These are phyloP conservation scores for Hamamelis virginiana DNA, from an alignment of 164 flowering plant species.

Conservation along the genomic window DNA sequence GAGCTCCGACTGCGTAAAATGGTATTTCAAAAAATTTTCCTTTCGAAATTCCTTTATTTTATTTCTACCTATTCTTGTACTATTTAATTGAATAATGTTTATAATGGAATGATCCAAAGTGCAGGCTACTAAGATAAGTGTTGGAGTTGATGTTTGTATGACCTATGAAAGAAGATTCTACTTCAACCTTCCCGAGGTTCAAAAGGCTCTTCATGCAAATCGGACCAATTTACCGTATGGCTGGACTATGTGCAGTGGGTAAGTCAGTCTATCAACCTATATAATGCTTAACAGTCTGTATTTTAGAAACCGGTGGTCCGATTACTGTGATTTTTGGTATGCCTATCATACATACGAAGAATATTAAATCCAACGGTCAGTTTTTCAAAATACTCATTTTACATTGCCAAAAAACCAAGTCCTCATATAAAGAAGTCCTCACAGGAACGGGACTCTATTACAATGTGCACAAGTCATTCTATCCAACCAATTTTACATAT, in stretches of 20 bases:
- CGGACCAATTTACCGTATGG: constrained; percentile 67
- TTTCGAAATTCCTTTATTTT: neutral
- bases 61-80: neutral
- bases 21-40: constrained; percentile 33
- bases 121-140: constrained; percentile 87
- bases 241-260: constrained; percentile 95
- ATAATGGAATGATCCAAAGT: neutral
- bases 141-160: constrained; percentile 95
- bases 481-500: neutral
- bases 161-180: constrained; percentile 71
- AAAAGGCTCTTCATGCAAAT: constrained; percentile 92
- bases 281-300: no score
- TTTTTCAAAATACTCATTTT: no score
- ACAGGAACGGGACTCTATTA: no score
- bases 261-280: constrained; percentile 17
- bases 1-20: constrained; percentile 72
- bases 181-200: constrained; percentile 92
- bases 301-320: no score
- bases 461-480: no score
- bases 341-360: no score
- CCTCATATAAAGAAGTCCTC: no score
- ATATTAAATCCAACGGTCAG: no score
- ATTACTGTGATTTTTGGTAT: no score
- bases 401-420: no score
- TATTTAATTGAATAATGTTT: neutral